Conservation (phyloP, 257 asterid species). For the Petrea volubilis region DNA sequence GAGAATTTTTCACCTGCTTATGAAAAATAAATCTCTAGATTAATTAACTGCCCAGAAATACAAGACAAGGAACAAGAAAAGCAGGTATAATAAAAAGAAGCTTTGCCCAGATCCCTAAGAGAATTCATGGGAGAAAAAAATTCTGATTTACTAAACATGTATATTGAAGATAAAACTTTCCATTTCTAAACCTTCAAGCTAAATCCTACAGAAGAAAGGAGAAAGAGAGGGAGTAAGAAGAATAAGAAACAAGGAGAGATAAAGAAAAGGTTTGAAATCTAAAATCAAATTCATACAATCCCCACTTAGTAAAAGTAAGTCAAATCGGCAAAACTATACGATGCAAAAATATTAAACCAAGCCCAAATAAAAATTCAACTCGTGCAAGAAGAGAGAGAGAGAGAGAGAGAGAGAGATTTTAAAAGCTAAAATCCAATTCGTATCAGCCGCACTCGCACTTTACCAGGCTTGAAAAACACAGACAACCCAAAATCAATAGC, state of each 20-base stretch:
- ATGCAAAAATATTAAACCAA: background rate
- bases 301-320: background rate
- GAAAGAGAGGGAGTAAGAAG: background rate
- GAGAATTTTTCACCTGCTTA: constrained; percentile 78
- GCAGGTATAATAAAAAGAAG: background rate
- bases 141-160: background rate
- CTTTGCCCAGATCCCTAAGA: background rate
- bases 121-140: background rate
- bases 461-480: constrained; percentile 90
- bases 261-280: background rate
- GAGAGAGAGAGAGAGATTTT: background rate
- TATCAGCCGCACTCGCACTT: background rate
- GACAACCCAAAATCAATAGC: constrained; percentile 95
- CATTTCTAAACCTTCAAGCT: background rate
- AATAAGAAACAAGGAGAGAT: background rate
- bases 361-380: background rate
- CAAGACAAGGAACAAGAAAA: background rate
- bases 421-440: background rate
- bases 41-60: background rate
- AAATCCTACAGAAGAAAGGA: background rate
- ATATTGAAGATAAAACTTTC: background rate
- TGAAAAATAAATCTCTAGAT: background rate
- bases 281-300: background rate
- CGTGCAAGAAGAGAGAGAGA: background rate
- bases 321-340: background rate